phyloP scores from a whole-genome alignment of 1,284 basidiomycete species.

The Rhodotorula sp. region DNA sequence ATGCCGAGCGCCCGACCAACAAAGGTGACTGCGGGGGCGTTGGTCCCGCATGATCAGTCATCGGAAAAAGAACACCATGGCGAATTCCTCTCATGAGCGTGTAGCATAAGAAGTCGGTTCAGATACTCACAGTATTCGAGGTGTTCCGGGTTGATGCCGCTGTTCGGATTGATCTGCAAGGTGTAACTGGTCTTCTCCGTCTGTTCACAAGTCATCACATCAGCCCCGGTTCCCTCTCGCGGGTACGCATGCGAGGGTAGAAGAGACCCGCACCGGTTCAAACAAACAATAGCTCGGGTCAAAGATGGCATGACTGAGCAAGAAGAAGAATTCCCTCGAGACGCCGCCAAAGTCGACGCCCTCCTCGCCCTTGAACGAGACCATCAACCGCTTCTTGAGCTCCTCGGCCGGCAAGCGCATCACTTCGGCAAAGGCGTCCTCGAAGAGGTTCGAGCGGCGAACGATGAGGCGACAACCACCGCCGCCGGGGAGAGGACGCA shows the following conservation, averaged over 20 bases:
- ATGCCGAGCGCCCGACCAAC: slow-evolving; percentile 95
- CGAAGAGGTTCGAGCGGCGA: slow-evolving; percentile 82
- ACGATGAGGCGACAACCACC: slow-evolving; percentile 93
- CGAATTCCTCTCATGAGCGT: too few species aligned
- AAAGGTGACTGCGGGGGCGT: slow-evolving; percentile 11
- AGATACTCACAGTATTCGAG: slow-evolving; percentile 90
- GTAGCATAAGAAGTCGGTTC: too few species aligned
- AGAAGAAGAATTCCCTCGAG: slow-evolving; percentile 23
- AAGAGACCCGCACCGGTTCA: slow-evolving; percentile 59
- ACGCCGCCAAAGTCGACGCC: slow-evolving; percentile 98
- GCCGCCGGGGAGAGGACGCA: slow-evolving; percentile 64
- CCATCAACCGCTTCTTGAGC: slow-evolving; percentile 93
- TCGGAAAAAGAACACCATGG: too few species aligned
- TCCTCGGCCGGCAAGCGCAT: slow-evolving; percentile 88
- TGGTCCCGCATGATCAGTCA: too few species aligned
- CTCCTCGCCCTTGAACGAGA: slow-evolving; percentile 97
- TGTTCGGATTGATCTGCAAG: slow-evolving; percentile 93
- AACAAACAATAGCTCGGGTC: slow-evolving; percentile 68
- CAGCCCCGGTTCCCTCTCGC: slow-evolving; percentile 65
- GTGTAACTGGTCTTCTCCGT: slow-evolving; percentile 85
- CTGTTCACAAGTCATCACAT: background rate
- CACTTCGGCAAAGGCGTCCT: slow-evolving; percentile 92
- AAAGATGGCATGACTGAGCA: slow-evolving; percentile 42
- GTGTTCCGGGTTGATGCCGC: slow-evolving; percentile 80
- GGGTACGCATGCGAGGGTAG: slow-evolving; percentile 52